These are phyloP conservation scores for Hypoxylon sp. DNA, from an alignment of 2,329 filamentous ascomycete genomes.

Conservation along the genomic window DNA sequence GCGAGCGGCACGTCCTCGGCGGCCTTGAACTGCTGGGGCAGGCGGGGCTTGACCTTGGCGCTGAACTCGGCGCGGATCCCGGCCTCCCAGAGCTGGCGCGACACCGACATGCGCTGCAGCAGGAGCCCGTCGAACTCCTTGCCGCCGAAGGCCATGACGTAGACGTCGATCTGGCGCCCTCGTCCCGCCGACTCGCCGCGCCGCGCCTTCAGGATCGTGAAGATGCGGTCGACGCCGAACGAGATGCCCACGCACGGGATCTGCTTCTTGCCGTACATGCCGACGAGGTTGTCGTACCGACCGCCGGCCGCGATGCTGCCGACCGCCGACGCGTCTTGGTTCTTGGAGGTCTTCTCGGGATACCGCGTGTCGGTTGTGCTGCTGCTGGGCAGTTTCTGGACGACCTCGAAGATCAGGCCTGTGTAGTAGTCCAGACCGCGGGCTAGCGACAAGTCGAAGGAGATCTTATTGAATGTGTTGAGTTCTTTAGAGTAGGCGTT, in stretches of 20 bases:
- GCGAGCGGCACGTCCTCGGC: conserved; percentile 75
- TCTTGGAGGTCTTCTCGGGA: conserved; percentile 22
- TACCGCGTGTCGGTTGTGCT: conserved; percentile 22
- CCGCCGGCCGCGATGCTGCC: conserved; percentile 84
- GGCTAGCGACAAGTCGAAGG: conserved; percentile 89
- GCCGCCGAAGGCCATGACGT: conserved; percentile 79
- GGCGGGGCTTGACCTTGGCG: conserved; percentile 76
- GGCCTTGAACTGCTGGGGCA: conserved; percentile 73
- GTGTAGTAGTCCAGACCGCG: conserved; percentile 95
- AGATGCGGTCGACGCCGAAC: conserved; percentile 95
- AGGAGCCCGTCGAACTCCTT: conserved; percentile 76
- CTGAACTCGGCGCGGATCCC: conserved; percentile 74
- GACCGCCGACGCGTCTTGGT: conserved; percentile 49
- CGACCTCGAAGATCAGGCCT: conserved; percentile 86
- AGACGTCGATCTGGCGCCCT: conserved; percentile 70
- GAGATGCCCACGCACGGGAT: conserved; percentile 93
- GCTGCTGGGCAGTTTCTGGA: conserved; percentile 17
- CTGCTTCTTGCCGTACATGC: conserved; percentile 88
- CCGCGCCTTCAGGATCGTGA: conserved; percentile 85
- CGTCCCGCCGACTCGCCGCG: conserved; percentile 62
- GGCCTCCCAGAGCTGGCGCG: conserved; percentile 71
- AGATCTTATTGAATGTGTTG: conserved; percentile 75
- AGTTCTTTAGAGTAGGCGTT: conserved; percentile 85
- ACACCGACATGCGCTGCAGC: conserved; percentile 74
- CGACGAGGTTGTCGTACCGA: conserved; percentile 90